Evolutionary conservation across 139 green algal species (phyloP).

Genomic region (Yamagishiella unicocca): DNA sequence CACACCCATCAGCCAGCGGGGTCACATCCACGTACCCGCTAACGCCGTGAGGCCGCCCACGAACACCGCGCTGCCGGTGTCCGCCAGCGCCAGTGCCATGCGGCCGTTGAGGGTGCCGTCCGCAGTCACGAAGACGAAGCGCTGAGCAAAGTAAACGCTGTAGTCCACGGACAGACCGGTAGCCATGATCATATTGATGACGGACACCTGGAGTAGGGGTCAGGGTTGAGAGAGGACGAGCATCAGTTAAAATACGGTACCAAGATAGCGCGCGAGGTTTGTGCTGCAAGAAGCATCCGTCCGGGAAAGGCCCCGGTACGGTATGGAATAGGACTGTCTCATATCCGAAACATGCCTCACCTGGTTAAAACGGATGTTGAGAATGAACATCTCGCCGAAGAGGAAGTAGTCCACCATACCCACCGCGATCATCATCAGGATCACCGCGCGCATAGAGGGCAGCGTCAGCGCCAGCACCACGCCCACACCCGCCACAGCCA

Average conservation of each 20-base stretch:
- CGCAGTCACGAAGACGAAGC: conserved; percentile 40
- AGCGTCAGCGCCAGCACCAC: conserved; percentile 40
- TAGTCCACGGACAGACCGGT: conserved; percentile 52
- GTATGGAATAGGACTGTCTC: no score
- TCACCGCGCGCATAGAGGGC: conserved; percentile 9
- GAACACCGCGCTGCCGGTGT: conserved; percentile 61
- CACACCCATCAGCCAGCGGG: no score
- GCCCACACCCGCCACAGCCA: conserved; percentile 35
- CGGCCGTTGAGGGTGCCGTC: conserved; percentile 53
- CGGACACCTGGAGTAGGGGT: conserved; percentile 13
- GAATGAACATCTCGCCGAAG: conserved; percentile 52
- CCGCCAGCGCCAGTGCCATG: conserved; percentile 43
- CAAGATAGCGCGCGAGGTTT: no score
- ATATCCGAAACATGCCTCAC: no score
- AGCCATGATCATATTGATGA: conserved; percentile 59
- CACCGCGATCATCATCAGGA: conserved; percentile 45
- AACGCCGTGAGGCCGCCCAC: conserved; percentile 57
- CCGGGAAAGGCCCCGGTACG: no score
- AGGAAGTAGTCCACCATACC: conserved; percentile 39
- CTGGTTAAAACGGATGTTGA: conserved; percentile 41
- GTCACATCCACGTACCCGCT: conserved; percentile 16
- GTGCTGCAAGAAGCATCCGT: no score
- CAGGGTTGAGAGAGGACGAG: no score
- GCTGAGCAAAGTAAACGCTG: conserved; percentile 46
- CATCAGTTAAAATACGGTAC: no score